Base-by-base conservation (phyloP, 106 monocot species). In the Cymbidium sinense region DNA sequence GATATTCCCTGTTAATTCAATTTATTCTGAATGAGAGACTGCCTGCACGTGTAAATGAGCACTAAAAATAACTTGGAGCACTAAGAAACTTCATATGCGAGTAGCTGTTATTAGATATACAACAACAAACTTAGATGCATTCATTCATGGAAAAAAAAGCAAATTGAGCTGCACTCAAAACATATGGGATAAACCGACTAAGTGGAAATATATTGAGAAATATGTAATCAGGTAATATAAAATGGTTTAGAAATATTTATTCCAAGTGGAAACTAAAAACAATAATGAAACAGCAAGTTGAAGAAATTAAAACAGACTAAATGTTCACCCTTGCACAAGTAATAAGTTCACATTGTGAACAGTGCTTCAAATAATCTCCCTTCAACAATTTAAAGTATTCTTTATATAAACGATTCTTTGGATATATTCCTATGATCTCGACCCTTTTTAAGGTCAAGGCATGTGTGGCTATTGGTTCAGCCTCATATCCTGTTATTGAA, bases 1-100 rank as follows among this genome's bases (percentile, higher is more conserved):
- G 55, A 88, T 51, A 80, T 86, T 80, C 43, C 79, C 87, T 90
- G 89, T 64, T 54, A 54, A 54, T 39, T 5, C 54, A 54, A 54
- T 54, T 54, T 54, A 54, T 18, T 54, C 21, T 21, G 18, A 54
- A 21, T 54, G 54, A 54, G 54, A 54, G 5, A 54, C 39, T 54
- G 54, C 20, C 54, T 20, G 39, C 39, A 54, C 17, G 17, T 54
- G 54, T 19, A 54, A 54, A 54, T 54, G 54, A 54, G 54, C 21
- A 21, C 54, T n/a, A 54, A n/a, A 54, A 54, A 54, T 21, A 18
- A 54, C 18, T 21, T 54, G 21, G 17, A 5, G 21, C 20, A 2
- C 18, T 54, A 54, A n/a, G 54, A 54, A 19, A 18, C 21, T 20
- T 54, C 54, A 54, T 54, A 54, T 54, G 54, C 18, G 54, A 54